These are phyloP conservation scores for Didymella lethalis DNA, from an alignment of 2,329 filamentous ascomycete species.

Conservation along the genomic window DNA sequence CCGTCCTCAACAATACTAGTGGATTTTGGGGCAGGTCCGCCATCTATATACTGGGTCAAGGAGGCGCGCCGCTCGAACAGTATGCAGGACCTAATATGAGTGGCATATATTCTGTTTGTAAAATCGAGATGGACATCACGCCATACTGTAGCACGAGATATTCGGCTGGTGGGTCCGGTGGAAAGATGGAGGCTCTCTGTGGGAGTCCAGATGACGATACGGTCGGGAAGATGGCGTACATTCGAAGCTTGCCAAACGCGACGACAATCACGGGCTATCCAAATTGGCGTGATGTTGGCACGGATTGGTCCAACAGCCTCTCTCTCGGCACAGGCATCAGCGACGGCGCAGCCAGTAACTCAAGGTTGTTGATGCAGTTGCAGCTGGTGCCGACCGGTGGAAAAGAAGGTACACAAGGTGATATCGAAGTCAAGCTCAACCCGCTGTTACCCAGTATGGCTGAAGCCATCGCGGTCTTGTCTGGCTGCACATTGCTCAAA, in stretches of 20 bases:
- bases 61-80: slow-evolving; percentile 23
- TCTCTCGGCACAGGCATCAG: slow-evolving; percentile 54
- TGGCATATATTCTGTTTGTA: slow-evolving; percentile 69
- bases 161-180: slow-evolving; percentile 60
- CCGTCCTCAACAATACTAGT: slow-evolving; percentile 54
- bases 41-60: slow-evolving; percentile 69
- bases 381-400: slow-evolving; percentile 43
- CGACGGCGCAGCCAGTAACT: slow-evolving; percentile 55
- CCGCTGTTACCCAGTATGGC: slow-evolving; percentile 70
- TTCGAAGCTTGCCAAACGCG: slow-evolving; percentile 60
- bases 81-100: slow-evolving; percentile 30
- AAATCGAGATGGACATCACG: slow-evolving; percentile 69
- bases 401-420: too few species aligned
- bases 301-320: slow-evolving; percentile 54
- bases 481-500: slow-evolving; percentile 70
- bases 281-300: slow-evolving; percentile 57
- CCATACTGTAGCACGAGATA: slow-evolving; percentile 70
- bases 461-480: slow-evolving; percentile 76
- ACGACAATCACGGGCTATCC: slow-evolving; percentile 59
- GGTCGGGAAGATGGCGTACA: slow-evolving; percentile 64
- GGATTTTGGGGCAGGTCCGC: slow-evolving; percentile 56
- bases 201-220: slow-evolving; percentile 54
- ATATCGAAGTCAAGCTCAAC: slow-evolving; percentile 51
- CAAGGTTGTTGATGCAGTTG: slow-evolving; percentile 55
- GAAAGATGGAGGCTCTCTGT: slow-evolving; percentile 68